Evolutionary conservation across 2,329 filamentous ascomycete genomes (phyloP).

Genomic region (Stylonectria norvegica): DNA sequence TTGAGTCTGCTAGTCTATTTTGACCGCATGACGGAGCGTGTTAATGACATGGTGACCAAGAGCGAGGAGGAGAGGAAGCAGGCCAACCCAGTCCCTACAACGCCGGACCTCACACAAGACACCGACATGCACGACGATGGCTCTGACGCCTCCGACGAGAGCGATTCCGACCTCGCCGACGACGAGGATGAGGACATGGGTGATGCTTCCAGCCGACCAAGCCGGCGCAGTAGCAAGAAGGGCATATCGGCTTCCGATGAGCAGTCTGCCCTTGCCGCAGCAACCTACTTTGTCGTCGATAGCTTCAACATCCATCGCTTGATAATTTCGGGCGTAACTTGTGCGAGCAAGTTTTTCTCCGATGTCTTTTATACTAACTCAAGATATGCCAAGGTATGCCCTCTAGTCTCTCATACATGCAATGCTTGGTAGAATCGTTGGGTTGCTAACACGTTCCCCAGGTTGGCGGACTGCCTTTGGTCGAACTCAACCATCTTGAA

Average conservation of each 20-base stretch:
- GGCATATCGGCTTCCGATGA: slow-evolving; percentile 23
- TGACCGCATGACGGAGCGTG: slow-evolving; percentile 95
- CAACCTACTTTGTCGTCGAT: slow-evolving; percentile 83
- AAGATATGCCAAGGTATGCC: slow-evolving; percentile 89
- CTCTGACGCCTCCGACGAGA: slow-evolving; percentile 39
- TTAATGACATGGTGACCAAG: slow-evolving; percentile 76
- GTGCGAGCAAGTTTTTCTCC: slow-evolving; percentile 98
- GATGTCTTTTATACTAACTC: slow-evolving; percentile 99
- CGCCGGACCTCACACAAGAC: slow-evolving; percentile 22
- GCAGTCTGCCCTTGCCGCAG: slow-evolving; percentile 27
- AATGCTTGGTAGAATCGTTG: background rate
- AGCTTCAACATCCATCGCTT: slow-evolving; percentile 98
- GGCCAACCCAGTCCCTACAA: slow-evolving; percentile 10
- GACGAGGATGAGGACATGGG: slow-evolving; percentile 36
- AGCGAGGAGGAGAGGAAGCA: slow-evolving; percentile 52
- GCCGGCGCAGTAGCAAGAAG: slow-evolving; percentile 20
- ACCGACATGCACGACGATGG: slow-evolving; percentile 28
- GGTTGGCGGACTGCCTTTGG: slow-evolving; percentile 89
- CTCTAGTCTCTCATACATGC: background rate
- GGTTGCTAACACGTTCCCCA: slow-evolving; percentile 38
- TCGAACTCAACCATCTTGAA: slow-evolving; percentile 93
- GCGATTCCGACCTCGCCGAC: slow-evolving; percentile 50
- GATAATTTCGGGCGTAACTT: slow-evolving; percentile 95
- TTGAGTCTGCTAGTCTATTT: slow-evolving; percentile 94
- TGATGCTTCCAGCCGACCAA: slow-evolving; percentile 26